Evolutionary conservation across 1,284 basidiomycete genomes (phyloP), one percentile per base, ranked within the genome.

Genomic region (Hemileia vastatrix): DNA sequence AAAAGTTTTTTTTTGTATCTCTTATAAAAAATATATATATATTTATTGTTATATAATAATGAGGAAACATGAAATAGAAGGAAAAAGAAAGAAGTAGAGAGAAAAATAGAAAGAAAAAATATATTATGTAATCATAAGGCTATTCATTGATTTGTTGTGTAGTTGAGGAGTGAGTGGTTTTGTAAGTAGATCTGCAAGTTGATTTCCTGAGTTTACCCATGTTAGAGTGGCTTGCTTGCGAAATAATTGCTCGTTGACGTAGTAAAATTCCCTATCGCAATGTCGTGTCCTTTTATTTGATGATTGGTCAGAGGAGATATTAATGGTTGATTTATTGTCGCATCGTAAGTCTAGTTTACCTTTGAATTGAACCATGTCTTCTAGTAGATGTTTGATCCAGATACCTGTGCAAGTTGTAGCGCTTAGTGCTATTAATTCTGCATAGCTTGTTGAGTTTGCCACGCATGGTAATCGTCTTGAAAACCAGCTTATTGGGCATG

Each of bases 401-500:
- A 52, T 19, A 1, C 11, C 11, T 9, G 50, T 19, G 6, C 57
- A 9, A 2, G 33, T 51, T 4, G 18, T 31, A 1, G 48, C 27
- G 0, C 57, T 40, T 1, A 59, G 36, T 6, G 57, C 57, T 48
- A 52, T 52, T n/a, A 33, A 59, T 27, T 59, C 21, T 2, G 57
- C 57, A 27, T 59, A 21, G 48, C 57, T 50, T 3, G 48, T 59
- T 3, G 21, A 59, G 9, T 47, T 21, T 3, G 54, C 51, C 6
- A 53, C 24, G 2, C 24, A 31, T 13, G 19, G n/a, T 3, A 53
- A n/a, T 31, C 51, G 19, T 5, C 18, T 21, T 9, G 51, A 3
- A n/a, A 6, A n/a, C 47, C 47, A 49, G 47, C 9, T 6, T 6
- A 49, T 49, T 11, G 8, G 6, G 19, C 47, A 49, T 8, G 9